Conservation (phyloP, 1,284 basidiomycete species). For the Cutaneotrichosporon curvatum region DNA sequence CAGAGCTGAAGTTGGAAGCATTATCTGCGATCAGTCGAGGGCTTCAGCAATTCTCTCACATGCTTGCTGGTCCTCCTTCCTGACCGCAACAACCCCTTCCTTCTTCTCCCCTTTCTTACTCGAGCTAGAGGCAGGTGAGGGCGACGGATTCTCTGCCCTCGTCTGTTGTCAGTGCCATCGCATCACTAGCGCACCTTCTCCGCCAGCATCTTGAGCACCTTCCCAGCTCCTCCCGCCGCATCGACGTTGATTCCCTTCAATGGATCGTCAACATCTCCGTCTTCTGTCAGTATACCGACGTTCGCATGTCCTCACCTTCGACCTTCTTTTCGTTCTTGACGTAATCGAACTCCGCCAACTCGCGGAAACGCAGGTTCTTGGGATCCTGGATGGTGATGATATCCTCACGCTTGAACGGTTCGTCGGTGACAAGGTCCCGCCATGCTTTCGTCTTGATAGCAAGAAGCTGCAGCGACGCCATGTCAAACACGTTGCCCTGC, state of each 20-base stretch:
- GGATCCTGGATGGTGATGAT: slow-evolving; percentile 76
- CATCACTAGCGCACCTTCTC: slow-evolving; percentile 41
- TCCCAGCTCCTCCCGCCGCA: slow-evolving; percentile 45
- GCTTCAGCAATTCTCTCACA: slow-evolving; percentile 21
- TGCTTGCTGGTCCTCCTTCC: slow-evolving; percentile 30
- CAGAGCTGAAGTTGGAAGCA: slow-evolving; percentile 80
- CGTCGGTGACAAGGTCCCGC: slow-evolving; percentile 76
- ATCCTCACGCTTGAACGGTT: slow-evolving; percentile 79
- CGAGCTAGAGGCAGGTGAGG: slow-evolving; percentile 1
- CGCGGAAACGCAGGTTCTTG: slow-evolving; percentile 41
- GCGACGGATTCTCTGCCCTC: slow-evolving; percentile 24
- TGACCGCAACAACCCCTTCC: slow-evolving; percentile 39
- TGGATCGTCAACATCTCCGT: slow-evolving; percentile 40
- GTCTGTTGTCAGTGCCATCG: slow-evolving; percentile 18
- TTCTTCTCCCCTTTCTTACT: slow-evolving; percentile 27
- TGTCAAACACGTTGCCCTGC: slow-evolving; percentile 50
- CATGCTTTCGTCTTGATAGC: slow-evolving; percentile 67
- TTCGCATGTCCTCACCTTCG: slow-evolving; percentile 23
- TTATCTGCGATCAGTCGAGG: slow-evolving; percentile 57
- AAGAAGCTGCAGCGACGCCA: slow-evolving; percentile 48
- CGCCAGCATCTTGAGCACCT: slow-evolving; percentile 46
- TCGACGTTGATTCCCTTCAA: slow-evolving; percentile 47
- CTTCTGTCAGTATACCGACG: slow-evolving; percentile 8
- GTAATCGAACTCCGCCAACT: slow-evolving; percentile 46
- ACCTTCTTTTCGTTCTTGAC: slow-evolving; percentile 46